Evolutionary conservation across 495 filamentous ascomycete species (phyloP), one percentile per base, ranked within the genome.

Genomic region (Aspergillus indologenus): DNA sequence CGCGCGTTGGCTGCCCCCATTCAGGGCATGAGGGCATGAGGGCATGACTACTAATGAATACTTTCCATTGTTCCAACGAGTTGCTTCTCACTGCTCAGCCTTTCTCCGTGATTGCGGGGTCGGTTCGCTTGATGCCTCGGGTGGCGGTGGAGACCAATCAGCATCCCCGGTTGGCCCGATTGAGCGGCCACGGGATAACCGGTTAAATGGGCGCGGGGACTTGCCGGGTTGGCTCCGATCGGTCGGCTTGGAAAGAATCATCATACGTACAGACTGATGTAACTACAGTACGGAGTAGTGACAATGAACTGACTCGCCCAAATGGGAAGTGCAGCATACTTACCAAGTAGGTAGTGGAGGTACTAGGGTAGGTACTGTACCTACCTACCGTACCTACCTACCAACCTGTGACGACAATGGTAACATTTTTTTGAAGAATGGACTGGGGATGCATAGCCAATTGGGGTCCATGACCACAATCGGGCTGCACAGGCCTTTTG

Each of bases 91-190:
- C 34, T 40, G 5, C 12, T 40, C 34, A 40, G 34, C 34, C 34
- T 40, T 40, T 40, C 34, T 40, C 34, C 34, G 34, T 40, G 23
- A 51, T 60, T 59, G 65, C 65, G 69, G 69, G 69, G 67, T 72
- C 64, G 68, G 67, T 65, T 72, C 61, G 59, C 59, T 69, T 60
- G 58, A 40, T 51, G 59, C 61, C 59, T 75, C 71, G 69, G 67
- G 65, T 60, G 58, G 61, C 48, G 59, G 68, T 65, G 65, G 63
- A 64, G 64, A 59, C 69, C 71, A 74, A 74, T 74, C 69, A 69
- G 29, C 26, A 46, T 9, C 45, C 45, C 18, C 55, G 51, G 46
- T 43, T 56, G 53, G 62, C 48, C 62, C 62, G 62, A 64, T 46
- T 40, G 54, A 64, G 61, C 62, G 54, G 61, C 60, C 61, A 59